phyloP scores from a whole-genome alignment of 257 asterid genomes.

The Jacaranda copaia region DNA sequence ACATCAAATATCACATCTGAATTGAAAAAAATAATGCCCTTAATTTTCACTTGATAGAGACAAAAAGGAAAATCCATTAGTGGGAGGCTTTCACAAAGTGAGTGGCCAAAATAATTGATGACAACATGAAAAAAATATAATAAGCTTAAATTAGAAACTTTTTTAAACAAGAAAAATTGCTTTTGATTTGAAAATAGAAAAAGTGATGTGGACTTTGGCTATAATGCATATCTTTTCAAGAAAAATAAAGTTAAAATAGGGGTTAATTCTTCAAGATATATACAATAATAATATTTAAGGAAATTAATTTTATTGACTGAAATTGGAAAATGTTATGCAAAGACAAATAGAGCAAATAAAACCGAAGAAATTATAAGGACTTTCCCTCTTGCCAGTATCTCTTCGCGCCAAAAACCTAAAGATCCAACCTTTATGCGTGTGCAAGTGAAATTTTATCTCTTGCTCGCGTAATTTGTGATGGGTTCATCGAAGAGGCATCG shows the following conservation, averaged over 20 bases:
- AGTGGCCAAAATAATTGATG: neutral
- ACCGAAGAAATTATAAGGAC: neutral
- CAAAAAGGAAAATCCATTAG: neutral
- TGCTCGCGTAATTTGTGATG: conserved; percentile 6
- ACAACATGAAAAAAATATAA: neutral
- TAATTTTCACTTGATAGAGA: too few species aligned
- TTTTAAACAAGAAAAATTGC: neutral
- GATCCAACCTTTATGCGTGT: neutral
- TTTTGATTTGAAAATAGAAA: neutral
- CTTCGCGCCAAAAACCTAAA: conserved; percentile 38
- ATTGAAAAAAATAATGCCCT: too few species aligned
- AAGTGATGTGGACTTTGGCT: neutral
- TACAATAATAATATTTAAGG: too few species aligned
- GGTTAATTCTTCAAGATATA: neutral
- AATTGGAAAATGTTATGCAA: neutral
- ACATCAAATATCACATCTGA: too few species aligned
- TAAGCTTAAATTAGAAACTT: neutral
- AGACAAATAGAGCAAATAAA: neutral
- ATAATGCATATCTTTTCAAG: neutral
- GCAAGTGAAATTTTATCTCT: neutral
- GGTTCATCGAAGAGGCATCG: conserved; percentile 33
- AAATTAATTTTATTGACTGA: neutral
- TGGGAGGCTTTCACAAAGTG: too few species aligned
- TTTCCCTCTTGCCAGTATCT: neutral
- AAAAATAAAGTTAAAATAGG: neutral